phyloP scores from a whole-genome alignment of 306 rosid genomes.

The Arachis hypogaea region DNA sequence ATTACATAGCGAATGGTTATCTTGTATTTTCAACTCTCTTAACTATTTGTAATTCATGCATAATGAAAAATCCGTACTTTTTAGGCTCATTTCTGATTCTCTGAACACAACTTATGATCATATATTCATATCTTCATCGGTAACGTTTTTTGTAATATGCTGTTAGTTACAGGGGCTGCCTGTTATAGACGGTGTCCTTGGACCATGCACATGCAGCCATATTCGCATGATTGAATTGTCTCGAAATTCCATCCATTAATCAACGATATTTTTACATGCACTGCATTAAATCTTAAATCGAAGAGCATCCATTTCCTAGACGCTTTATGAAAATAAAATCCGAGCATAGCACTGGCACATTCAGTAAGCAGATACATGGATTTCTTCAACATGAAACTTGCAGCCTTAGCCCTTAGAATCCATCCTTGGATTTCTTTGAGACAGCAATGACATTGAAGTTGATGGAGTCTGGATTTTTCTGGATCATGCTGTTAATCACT shows the following conservation, averaged over 20 bases:
- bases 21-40: neutral
- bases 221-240: neutral
- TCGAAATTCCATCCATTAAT: neutral
- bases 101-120: no score
- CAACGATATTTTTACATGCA: neutral
- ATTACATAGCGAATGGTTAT: neutral
- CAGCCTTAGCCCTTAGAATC: slow-evolving; percentile 21
- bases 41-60: neutral
- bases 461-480: slow-evolving; percentile 71
- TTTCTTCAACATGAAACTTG: slow-evolving; percentile 21
- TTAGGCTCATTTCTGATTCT: neutral
- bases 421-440: slow-evolving; percentile 55
- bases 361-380: slow-evolving; percentile 7
- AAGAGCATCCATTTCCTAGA: neutral
- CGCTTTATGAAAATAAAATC: slow-evolving; percentile 1
- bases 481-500: slow-evolving; percentile 67
- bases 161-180: no score
- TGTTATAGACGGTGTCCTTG: neutral
- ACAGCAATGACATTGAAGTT: slow-evolving; percentile 80
- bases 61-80: neutral
- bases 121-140: neutral
- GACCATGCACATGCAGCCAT: neutral
- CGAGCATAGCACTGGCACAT: neutral
- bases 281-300: neutral
- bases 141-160: neutral